Evolutionary conservation across 2,329 filamentous ascomycete genomes (phyloP).

Genomic region (Cadophora luteo-olivacea): DNA sequence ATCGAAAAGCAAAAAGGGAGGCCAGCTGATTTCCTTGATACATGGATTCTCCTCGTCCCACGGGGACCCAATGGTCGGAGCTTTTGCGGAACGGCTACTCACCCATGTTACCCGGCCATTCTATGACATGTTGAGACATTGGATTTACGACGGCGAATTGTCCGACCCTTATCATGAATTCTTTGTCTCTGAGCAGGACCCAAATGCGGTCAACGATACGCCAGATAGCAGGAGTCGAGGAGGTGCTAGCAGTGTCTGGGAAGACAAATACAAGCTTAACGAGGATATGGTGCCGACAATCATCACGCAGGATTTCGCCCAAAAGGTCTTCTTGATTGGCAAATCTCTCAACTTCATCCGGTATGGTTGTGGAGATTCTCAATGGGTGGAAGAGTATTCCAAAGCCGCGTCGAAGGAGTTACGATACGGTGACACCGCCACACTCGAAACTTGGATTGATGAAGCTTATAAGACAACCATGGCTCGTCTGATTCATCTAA

Average conservation of each 20-base stretch:
- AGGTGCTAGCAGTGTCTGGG: constrained; percentile 90
- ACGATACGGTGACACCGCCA: constrained; percentile 90
- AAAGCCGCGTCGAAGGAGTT: constrained; percentile 92
- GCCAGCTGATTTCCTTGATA: constrained; percentile 91
- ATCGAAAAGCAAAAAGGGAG: constrained; percentile 82
- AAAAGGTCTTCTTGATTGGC: constrained; percentile 95
- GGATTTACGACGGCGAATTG: constrained; percentile 98
- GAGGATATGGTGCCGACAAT: constrained; percentile 90
- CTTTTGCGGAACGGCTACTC: constrained; percentile 89
- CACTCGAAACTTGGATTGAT: constrained; percentile 90
- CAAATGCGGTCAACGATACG: constrained; percentile 51
- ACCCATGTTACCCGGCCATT: constrained; percentile 90
- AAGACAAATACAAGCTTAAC: constrained; percentile 92
- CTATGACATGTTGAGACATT: constrained; percentile 93
- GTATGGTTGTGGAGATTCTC: constrained; percentile 90
- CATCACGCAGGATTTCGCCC: constrained; percentile 90
- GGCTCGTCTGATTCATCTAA: constrained; percentile 89
- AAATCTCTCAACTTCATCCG: constrained; percentile 99
- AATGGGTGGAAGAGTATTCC: constrained; percentile 95
- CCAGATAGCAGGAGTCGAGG: constrained; percentile 58
- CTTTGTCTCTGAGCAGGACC: constrained; percentile 86
- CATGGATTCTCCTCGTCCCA: constrained; percentile 93
- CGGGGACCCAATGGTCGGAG: constrained; percentile 91
- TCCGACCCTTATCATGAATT: constrained; percentile 97
- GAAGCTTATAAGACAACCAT: constrained; percentile 98